phyloP scores from a whole-genome alignment of 495 filamentous ascomycete species.

The Chaetomium cochliodes region DNA sequence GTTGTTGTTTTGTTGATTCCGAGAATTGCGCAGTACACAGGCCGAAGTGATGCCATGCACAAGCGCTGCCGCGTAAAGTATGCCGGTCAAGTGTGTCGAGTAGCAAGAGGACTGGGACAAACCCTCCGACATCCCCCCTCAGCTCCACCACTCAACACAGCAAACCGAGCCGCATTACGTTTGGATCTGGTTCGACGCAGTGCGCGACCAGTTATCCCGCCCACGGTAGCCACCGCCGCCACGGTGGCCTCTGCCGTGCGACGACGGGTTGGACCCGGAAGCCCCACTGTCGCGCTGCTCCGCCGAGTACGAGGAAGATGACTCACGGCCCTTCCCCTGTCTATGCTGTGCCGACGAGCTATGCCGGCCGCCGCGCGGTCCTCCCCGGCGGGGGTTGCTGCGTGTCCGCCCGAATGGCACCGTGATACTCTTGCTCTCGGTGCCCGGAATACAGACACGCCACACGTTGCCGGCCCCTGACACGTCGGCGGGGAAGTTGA shows the following conservation, averaged over 20 bases:
- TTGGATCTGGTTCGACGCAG: constrained; percentile 27
- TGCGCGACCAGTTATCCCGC: constrained; percentile 34
- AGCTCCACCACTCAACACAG: neutral
- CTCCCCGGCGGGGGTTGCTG: constrained; percentile 51
- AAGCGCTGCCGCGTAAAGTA: neutral
- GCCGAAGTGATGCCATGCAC: neutral
- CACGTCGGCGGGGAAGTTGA: constrained; percentile 41
- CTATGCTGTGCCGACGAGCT: constrained; percentile 28
- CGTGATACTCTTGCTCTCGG: constrained; percentile 40
- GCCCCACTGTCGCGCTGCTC: constrained; percentile 26
- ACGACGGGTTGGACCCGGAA: constrained; percentile 17
- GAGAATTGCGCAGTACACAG: neutral
- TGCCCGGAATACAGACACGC: constrained; percentile 45
- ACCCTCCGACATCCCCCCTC: no score
- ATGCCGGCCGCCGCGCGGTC: constrained; percentile 35
- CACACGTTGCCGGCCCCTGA: constrained; percentile 44
- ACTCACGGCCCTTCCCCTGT: constrained; percentile 29
- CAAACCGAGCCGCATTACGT: constrained; percentile 18
- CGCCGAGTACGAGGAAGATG: constrained; percentile 19
- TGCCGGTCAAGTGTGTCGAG: constrained; percentile 9
- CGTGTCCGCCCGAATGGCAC: constrained; percentile 41
- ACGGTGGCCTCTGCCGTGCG: constrained; percentile 23
- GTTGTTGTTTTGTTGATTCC: neutral
- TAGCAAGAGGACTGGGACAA: neutral
- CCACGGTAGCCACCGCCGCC: constrained; percentile 35